phyloP scores from a whole-genome alignment of 352 stramenopile genomes.

The Pythium aquatile region DNA sequence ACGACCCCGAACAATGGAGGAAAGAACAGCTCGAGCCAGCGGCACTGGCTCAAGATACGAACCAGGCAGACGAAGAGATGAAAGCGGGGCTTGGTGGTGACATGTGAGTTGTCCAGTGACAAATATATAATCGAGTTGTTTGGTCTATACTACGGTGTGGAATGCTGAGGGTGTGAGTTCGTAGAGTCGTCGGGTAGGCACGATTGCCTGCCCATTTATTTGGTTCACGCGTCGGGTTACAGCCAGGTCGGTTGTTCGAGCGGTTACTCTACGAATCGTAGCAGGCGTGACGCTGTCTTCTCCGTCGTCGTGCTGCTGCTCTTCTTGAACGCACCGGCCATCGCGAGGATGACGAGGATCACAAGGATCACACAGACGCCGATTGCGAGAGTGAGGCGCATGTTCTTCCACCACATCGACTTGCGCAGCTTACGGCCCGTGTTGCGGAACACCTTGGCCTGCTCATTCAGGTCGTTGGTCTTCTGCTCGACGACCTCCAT shows the following conservation, averaged over 20 bases:
- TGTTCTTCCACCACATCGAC: slow-evolving; percentile 88
- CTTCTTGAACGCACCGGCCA: slow-evolving; percentile 76
- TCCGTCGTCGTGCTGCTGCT: slow-evolving; percentile 21
- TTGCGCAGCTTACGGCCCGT: slow-evolving; percentile 74
- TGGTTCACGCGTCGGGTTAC: slow-evolving; percentile 3
- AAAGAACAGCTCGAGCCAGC: slow-evolving; percentile 1
- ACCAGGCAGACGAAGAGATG: slow-evolving; percentile 2
- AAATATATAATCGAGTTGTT: slow-evolving; percentile 10
- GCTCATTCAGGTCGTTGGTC: slow-evolving; percentile 84
- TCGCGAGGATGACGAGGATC: slow-evolving; percentile 71
- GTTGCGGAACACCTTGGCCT: slow-evolving; percentile 86
- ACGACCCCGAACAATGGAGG: slow-evolving; percentile 15
- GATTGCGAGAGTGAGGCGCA: slow-evolving; percentile 72
- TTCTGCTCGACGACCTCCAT: slow-evolving; percentile 88
- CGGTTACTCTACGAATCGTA: slow-evolving; percentile 24
- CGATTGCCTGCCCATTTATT: neutral
- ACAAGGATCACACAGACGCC: slow-evolving; percentile 62
- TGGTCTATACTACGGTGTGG: slow-evolving; percentile 18
- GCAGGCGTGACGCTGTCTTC: slow-evolving; percentile 22
- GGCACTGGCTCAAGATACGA: neutral
- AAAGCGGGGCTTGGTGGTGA: neutral
- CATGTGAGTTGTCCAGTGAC: slow-evolving; percentile 11
- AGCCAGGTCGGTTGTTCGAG: neutral
- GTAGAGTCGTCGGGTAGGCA: slow-evolving; percentile 3
- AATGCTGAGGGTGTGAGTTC: neutral